Evolutionary conservation across 2,329 filamentous ascomycete species (phyloP).

Genomic region (Cercospora zeae-maydis): DNA sequence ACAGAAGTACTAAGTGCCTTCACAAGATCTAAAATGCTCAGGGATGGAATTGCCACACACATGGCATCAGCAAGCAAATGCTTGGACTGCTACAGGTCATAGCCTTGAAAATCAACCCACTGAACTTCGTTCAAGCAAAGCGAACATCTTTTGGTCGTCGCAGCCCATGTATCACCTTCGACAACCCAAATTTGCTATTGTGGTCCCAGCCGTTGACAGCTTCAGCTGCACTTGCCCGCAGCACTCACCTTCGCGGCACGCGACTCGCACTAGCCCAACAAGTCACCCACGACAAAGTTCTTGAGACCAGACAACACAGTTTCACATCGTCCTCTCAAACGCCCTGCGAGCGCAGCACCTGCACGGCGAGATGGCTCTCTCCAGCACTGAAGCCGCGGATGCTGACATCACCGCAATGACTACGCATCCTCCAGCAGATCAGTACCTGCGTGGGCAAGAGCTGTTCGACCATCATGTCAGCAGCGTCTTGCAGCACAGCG

Average conservation of each 20-base stretch:
- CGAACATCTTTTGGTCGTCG: neutral
- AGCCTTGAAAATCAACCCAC: neutral
- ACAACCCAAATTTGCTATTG: neutral
- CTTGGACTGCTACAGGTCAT: neutral
- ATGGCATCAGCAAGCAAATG: neutral
- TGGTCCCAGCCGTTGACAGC: neutral
- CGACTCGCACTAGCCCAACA: neutral
- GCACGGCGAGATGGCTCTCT: neutral
- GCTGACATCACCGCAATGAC: neutral
- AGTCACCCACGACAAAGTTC: neutral
- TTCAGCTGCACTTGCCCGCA: neutral
- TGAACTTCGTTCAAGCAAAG: neutral
- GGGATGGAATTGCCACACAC: neutral
- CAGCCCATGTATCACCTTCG: neutral
- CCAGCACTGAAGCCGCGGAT: neutral
- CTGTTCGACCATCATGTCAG: neutral
- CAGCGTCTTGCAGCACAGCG: neutral
- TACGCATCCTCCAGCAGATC: neutral
- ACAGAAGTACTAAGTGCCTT: neutral
- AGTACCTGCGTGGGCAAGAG: neutral
- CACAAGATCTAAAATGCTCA: neutral
- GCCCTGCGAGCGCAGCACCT: neutral
- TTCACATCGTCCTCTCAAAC: neutral
- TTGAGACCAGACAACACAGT: neutral
- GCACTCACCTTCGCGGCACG: neutral